Conservation (phyloP, 768 basidiomycete species). For the Rhizopogon vesiculosus region DNA sequence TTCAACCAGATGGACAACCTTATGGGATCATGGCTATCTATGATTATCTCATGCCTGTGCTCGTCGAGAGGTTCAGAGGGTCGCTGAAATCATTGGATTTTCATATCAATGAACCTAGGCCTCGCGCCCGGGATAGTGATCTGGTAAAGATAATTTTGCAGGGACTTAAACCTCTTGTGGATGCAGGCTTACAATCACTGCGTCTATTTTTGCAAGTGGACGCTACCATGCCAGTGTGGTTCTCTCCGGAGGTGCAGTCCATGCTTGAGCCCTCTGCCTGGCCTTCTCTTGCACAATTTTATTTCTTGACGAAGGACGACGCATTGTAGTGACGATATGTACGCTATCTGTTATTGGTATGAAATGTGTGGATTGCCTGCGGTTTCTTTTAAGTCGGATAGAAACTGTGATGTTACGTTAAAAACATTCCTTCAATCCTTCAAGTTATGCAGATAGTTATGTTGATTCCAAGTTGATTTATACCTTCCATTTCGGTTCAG, state of each 20-base stretch:
- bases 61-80: background rate
- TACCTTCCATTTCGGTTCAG: no score
- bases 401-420: no score
- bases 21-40: background rate
- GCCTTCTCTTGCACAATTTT: slow-evolving; percentile 2
- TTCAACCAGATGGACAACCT: slow-evolving; percentile 1
- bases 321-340: background rate
- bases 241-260: background rate
- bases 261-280: slow-evolving; percentile 3
- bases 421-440: no score
- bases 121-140: background rate
- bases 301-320: background rate
- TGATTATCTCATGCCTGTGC: background rate
- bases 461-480: no score
- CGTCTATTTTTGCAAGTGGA: background rate
- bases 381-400: no score
- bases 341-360: background rate
- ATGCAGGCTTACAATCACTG: slow-evolving; percentile 1
- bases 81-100: slow-evolving; percentile 5
- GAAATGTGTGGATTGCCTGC: no score
- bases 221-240: background rate
- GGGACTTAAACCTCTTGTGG: background rate
- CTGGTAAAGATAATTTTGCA: background rate
- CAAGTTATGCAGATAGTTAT: no score
- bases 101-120: slow-evolving; percentile 1